These are phyloP conservation scores for Glomus cerebriforme DNA, from an alignment of 192 early-diverging fungal species.

Conservation along the genomic window DNA sequence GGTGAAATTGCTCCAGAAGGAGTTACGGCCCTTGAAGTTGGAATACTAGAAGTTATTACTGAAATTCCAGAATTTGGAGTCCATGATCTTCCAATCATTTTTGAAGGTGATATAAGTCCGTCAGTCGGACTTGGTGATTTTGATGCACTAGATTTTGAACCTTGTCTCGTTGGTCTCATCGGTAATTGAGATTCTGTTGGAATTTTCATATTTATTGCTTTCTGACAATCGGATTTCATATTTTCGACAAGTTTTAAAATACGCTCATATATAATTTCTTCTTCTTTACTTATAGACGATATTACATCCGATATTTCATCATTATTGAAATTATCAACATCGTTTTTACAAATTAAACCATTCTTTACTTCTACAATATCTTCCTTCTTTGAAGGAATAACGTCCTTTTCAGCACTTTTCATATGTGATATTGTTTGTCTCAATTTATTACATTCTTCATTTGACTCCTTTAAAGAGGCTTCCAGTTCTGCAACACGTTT, in stretches of 20 bases:
- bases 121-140: background rate
- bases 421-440: background rate
- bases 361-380: background rate
- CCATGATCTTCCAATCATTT: background rate
- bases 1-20: background rate
- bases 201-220: slow-evolving; percentile 25
- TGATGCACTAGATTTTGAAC: background rate
- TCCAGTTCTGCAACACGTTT: slow-evolving; percentile 22
- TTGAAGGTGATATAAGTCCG: background rate
- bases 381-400: background rate
- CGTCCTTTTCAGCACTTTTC: background rate
- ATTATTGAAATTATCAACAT: background rate
- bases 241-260: slow-evolving; percentile 27
- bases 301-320: background rate
- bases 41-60: background rate
- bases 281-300: background rate
- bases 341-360: background rate
- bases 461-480: slow-evolving; percentile 13
- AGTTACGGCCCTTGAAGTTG: background rate
- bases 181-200: slow-evolving; percentile 15
- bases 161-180: background rate
- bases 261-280: slow-evolving; percentile 15
- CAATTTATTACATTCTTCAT: slow-evolving; percentile 22
- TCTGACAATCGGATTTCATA: slow-evolving; percentile 27
- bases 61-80: background rate